Evolutionary conservation across 2,329 filamentous ascomycete genomes (phyloP).

Genomic region (Pleurostoma richardsiae): DNA sequence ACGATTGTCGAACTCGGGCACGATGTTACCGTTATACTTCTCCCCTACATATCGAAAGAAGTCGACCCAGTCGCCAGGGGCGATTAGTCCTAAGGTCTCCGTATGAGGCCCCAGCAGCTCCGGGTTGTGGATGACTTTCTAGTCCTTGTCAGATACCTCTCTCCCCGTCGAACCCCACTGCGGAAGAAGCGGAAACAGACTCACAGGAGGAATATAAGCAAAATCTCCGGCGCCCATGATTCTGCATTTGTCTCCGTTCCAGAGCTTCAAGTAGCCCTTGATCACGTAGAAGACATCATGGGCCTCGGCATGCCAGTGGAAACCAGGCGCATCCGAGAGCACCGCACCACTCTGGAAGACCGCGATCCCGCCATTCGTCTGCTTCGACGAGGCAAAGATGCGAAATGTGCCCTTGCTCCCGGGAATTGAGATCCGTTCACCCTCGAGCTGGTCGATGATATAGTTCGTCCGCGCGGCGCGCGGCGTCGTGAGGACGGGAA

Average conservation of each 20-base stretch:
- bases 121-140: constrained; percentile 50
- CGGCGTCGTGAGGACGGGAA: constrained; percentile 25
- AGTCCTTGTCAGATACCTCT: neutral
- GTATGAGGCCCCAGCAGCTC: constrained; percentile 48
- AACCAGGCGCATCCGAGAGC: constrained; percentile 40
- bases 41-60: constrained; percentile 56
- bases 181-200: constrained; percentile 5
- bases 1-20: constrained; percentile 46
- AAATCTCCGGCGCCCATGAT: constrained; percentile 51
- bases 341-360: constrained; percentile 44
- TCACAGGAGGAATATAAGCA: constrained; percentile 50
- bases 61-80: constrained; percentile 54
- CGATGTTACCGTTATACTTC: constrained; percentile 40
- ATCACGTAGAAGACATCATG: constrained; percentile 54
- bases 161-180: neutral
- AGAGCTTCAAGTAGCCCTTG: constrained; percentile 50
- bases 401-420: constrained; percentile 46
- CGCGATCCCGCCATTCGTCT: constrained; percentile 44
- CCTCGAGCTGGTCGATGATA: constrained; percentile 41
- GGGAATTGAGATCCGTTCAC: constrained; percentile 46
- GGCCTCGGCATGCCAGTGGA: constrained; percentile 51
- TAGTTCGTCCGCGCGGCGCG: constrained; percentile 33
- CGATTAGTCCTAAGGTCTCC: constrained; percentile 48
- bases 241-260: constrained; percentile 51
- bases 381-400: constrained; percentile 44